A percentile compares a stretch with the other conserved stretches of the same genome.
Evolutionary conservation across 2,329 filamentous ascomycete species (phyloP).

Genomic region (Akanthomyces lecanii): DNA sequence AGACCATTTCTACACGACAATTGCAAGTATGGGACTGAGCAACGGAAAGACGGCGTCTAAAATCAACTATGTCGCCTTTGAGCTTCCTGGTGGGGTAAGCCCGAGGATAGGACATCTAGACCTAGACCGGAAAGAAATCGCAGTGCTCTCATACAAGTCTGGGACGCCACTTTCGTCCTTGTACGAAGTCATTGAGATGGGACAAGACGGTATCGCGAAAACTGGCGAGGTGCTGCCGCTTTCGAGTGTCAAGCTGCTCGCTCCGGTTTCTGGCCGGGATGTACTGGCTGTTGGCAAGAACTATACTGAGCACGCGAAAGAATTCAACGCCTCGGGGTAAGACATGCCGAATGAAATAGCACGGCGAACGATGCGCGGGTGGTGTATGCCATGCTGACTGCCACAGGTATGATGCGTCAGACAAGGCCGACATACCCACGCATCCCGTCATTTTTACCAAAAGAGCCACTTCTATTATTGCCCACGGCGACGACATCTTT

Average conservation of each 20-base stretch:
- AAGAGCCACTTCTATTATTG: conserved; percentile 49
- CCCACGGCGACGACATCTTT: conserved; percentile 42
- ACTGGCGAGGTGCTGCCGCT: conserved; percentile 24
- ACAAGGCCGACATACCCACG: conserved; percentile 48
- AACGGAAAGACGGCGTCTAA: no score
- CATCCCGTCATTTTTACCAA: conserved; percentile 56
- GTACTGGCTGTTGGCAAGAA: conserved; percentile 55
- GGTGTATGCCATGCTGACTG: no score
- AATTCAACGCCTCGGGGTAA: conserved; percentile 53
- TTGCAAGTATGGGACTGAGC: no score
- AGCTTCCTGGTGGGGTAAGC: no score
- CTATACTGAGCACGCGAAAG: conserved; percentile 52
- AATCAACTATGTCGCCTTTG: no score
- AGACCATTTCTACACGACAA: no score
- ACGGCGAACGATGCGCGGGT: no score
- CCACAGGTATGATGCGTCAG: conserved; percentile 39
- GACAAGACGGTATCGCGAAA: conserved; percentile 33
- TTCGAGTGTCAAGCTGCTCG: conserved; percentile 37
- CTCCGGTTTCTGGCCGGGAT: conserved; percentile 46
- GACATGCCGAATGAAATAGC: background rate
- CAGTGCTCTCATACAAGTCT: conserved; percentile 41
- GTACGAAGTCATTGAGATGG: conserved; percentile 49
- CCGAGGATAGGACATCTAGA: background rate
- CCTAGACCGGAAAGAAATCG: conserved; percentile 24
- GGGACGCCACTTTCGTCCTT: conserved; percentile 43